Conservation (phyloP, 2,329 filamentous ascomycete species). For the Sarocladiaceae sp. region DNA sequence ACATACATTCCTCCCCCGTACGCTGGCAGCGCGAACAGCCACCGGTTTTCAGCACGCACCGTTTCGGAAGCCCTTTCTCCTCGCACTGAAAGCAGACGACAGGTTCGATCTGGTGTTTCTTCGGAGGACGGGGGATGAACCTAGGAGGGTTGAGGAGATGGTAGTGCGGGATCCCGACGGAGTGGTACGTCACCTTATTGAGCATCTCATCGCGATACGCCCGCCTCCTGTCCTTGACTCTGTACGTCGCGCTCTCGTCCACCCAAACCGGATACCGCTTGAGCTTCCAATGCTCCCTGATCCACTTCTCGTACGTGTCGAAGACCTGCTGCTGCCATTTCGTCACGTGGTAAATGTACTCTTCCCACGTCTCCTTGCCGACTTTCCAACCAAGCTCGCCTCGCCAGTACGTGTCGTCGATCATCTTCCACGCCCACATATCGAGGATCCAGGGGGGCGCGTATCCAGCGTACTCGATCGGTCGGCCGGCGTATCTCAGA, state of each 20-base stretch:
- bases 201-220: background rate
- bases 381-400: background rate
- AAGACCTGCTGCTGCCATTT: background rate
- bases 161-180: slow-evolving; percentile 3
- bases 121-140: background rate
- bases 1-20: background rate
- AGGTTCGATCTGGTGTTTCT: background rate
- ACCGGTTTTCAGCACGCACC: background rate
- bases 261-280: background rate
- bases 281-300: background rate
- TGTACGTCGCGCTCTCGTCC: slow-evolving; percentile 6
- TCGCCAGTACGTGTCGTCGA: too few relatives aligned
- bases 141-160: background rate
- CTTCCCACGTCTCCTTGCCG: background rate
- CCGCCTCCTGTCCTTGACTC: background rate
- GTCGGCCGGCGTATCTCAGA: background rate
- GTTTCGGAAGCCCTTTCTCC: background rate
- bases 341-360: background rate
- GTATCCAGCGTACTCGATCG: background rate
- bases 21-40: background rate
- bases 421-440: background rate
- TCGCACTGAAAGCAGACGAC: background rate
- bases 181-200: slow-evolving; percentile 4
- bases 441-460: background rate
- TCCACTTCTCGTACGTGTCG: background rate